These are phyloP conservation scores for Cynara cardunculus DNA, from an alignment of 129 eudicot genomes.

Conservation along the genomic window DNA sequence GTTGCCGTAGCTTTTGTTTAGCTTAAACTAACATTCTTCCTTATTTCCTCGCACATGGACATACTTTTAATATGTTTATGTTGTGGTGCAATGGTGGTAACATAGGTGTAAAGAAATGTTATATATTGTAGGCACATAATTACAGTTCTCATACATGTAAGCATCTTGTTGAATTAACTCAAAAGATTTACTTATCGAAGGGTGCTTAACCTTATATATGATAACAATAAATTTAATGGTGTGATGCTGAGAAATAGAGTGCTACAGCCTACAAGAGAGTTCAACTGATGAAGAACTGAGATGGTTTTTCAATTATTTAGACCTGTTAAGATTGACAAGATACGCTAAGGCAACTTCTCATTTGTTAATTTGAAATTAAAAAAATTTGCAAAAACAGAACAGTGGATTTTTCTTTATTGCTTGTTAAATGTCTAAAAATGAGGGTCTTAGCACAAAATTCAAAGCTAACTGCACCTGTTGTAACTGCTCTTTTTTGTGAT, in stretches of 20 bases:
- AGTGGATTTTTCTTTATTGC: background rate
- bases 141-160: background rate
- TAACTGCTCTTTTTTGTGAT: background rate
- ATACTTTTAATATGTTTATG: background rate
- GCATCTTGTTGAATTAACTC: conserved; percentile 3
- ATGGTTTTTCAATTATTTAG: background rate
- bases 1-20: background rate
- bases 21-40: background rate
- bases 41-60: background rate
- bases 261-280: background rate
- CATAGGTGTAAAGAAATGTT: background rate
- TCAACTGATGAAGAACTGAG: background rate
- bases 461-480: background rate
- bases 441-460: background rate
- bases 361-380: background rate
- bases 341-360: background rate
- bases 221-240: background rate
- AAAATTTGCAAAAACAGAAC: background rate
- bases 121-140: background rate
- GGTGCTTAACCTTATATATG: background rate
- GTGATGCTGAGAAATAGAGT: background rate
- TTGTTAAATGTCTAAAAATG: background rate
- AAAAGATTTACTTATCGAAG: background rate
- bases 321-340: background rate
- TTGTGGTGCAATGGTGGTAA: background rate